phyloP scores from a whole-genome alignment of 164 flowering plant genomes.

The Chimonanthus praecox region DNA sequence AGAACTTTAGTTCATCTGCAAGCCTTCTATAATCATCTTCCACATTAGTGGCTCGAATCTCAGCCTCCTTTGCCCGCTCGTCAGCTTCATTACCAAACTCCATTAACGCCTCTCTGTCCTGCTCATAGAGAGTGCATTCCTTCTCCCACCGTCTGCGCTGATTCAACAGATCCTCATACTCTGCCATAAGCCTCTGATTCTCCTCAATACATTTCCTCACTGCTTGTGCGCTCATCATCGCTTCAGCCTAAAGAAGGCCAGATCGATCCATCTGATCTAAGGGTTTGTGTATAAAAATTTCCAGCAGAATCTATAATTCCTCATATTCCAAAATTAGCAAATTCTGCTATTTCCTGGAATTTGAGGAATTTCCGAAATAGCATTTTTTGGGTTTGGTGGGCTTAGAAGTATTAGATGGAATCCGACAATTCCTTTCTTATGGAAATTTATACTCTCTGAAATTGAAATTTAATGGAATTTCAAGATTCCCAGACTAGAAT shows the following conservation, averaged over 20 bases:
- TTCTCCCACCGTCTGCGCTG: conserved; percentile 62
- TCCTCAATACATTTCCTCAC: conserved; percentile 83
- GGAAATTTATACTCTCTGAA: too few relatives aligned
- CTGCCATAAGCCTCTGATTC: conserved; percentile 65
- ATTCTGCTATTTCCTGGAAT: too few relatives aligned
- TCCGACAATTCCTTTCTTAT: too few relatives aligned
- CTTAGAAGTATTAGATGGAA: too few relatives aligned
- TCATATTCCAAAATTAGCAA: not conserved
- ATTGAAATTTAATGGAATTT: too few relatives aligned
- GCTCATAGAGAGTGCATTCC: conserved; percentile 74
- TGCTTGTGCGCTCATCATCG: conserved; percentile 74
- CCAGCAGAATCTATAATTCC: not conserved
- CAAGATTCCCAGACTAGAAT: too few relatives aligned
- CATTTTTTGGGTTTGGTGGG: too few relatives aligned
- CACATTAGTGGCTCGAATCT: conserved; percentile 47
- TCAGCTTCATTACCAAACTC: conserved; percentile 93
- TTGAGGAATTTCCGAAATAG: too few relatives aligned
- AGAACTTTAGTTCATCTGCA: conserved; percentile 40
- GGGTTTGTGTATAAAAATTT: too few relatives aligned
- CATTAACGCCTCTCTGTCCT: conserved; percentile 84
- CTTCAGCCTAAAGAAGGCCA: conserved; percentile 52
- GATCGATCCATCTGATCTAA: not conserved
- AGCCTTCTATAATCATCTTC: conserved; percentile 44
- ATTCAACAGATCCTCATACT: conserved; percentile 45
- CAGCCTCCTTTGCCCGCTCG: conserved; percentile 74